These are phyloP conservation scores for Linnemannia hyalina DNA, from an alignment of 192 early-diverging fungal species.

Conservation along the genomic window DNA sequence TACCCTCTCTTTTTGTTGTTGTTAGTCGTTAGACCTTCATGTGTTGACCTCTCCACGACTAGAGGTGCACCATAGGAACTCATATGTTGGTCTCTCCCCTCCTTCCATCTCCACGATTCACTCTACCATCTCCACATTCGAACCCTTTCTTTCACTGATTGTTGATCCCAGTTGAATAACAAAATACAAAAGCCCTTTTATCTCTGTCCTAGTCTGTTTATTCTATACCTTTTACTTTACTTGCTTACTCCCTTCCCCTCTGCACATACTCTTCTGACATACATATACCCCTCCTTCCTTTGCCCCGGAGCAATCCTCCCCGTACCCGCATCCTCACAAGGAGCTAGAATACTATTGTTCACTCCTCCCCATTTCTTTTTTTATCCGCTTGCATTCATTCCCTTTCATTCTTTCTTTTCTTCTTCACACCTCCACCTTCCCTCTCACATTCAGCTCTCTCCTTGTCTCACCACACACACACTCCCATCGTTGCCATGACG, in stretches of 20 bases:
- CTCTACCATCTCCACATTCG: background rate
- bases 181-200: background rate
- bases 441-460: background rate
- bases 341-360: background rate
- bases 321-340: background rate
- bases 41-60: conserved; percentile 50
- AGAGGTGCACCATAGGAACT: conserved; percentile 43
- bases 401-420: background rate
- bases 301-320: background rate
- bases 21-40: conserved; percentile 34
- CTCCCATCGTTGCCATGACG: conserved; percentile 29
- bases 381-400: background rate
- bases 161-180: background rate
- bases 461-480: background rate
- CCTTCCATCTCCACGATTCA: background rate
- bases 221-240: background rate
- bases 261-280: background rate
- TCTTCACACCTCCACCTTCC: background rate
- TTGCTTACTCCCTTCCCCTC: background rate
- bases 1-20: background rate
- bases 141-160: background rate
- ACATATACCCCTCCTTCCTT: background rate
- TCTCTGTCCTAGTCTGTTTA: background rate
- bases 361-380: background rate
- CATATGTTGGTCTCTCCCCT: conserved; percentile 20